phyloP scores from a whole-genome alignment of 2,329 filamentous ascomycete species.

The Talaromyces sp. region DNA sequence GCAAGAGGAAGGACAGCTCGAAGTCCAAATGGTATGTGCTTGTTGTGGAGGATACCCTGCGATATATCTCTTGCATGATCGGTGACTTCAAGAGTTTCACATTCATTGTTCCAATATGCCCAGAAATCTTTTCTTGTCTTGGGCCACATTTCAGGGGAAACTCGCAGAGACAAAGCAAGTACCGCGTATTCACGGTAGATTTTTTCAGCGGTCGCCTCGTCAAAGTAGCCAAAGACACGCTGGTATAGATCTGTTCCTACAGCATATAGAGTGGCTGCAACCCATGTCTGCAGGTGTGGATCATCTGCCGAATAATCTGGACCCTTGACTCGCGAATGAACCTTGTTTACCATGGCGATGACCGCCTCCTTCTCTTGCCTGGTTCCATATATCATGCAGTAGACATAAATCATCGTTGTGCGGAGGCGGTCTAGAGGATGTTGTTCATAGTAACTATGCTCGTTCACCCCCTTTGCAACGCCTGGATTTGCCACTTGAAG shows the following conservation, averaged over 20 bases:
- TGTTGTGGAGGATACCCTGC: constrained; percentile 20
- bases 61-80: neutral
- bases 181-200: neutral
- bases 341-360: constrained; percentile 37
- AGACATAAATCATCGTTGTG: constrained; percentile 10
- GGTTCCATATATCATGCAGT: constrained; percentile 24
- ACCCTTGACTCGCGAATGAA: constrained; percentile 35
- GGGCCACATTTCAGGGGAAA: constrained; percentile 39
- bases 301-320: constrained; percentile 37
- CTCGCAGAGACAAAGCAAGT: constrained; percentile 24
- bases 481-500: constrained; percentile 43
- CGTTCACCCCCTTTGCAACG: constrained; percentile 36
- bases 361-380: constrained; percentile 33
- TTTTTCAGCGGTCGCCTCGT: neutral
- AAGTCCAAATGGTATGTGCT: constrained; percentile 28
- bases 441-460: constrained; percentile 41
- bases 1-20: constrained; percentile 9
- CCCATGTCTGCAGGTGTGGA: constrained; percentile 40
- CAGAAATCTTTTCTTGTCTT: constrained; percentile 21
- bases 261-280: constrained; percentile 41
- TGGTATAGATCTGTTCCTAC: constrained; percentile 37
- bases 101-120: constrained; percentile 37
- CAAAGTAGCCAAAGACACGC: constrained; percentile 17
- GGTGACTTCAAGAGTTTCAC: constrained; percentile 23
- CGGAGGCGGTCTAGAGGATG: constrained; percentile 37